A percentile compares a stretch with the other conserved stretches of the same genome.
These are phyloP conservation scores for Aspergillus quadrilineatus DNA, from an alignment of 2,329 filamentous ascomycete species.

Conservation along the genomic window DNA sequence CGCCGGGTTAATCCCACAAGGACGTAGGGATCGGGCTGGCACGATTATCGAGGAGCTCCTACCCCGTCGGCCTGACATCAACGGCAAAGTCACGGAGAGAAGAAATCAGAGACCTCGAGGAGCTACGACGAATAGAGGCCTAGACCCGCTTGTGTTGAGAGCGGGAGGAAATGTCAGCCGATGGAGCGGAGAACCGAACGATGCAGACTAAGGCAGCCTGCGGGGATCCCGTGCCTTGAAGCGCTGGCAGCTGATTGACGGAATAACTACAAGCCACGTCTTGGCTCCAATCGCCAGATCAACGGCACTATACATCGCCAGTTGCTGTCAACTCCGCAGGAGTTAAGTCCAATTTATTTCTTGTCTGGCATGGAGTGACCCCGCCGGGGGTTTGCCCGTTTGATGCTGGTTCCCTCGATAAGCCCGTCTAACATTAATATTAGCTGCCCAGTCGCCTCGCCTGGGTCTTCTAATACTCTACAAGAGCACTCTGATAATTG, in stretches of 20 bases:
- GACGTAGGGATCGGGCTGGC: neutral
- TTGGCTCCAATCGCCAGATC: constrained; percentile 18
- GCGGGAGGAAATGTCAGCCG: constrained; percentile 11
- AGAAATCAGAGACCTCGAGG: constrained; percentile 6
- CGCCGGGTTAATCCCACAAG: constrained; percentile 16
- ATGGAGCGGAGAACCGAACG: constrained; percentile 16
- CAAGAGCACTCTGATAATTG: constrained; percentile 9
- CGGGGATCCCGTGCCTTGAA: constrained; percentile 4
- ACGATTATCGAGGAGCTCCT: neutral
- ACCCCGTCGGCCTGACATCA: neutral
- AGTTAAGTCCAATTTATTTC: constrained; percentile 5
- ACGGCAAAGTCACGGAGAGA: neutral
- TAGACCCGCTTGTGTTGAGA: neutral
- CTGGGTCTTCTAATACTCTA: constrained; percentile 8
- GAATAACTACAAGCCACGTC: constrained; percentile 20
- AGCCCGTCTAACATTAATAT: constrained; percentile 21
- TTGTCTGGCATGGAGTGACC: constrained; percentile 16
- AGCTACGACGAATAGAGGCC: constrained; percentile 9
- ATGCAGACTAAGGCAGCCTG: neutral
- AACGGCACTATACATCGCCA: constrained; percentile 11
- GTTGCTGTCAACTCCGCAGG: neutral
- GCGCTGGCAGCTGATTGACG: constrained; percentile 23
- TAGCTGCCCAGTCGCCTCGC: constrained; percentile 18
- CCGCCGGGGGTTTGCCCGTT: constrained; percentile 37
- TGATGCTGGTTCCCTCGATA: constrained; percentile 15